Base-by-base conservation (phyloP, 768 basidiomycete species). In the Russula olivacea region DNA sequence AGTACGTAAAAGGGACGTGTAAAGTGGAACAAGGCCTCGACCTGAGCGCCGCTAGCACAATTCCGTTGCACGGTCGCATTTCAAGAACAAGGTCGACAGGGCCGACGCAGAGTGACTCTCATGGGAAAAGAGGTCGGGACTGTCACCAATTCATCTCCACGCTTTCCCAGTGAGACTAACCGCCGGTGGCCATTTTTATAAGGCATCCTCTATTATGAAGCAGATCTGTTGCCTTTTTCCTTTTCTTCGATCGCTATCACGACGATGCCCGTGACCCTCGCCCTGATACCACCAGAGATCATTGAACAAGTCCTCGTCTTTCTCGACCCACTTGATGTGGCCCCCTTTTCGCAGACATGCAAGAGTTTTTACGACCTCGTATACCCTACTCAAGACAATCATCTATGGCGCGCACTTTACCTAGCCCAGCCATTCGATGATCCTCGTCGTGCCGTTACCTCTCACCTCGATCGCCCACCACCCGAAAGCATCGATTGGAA, bases 321-420 rank as follows among this genome's bases (percentile, higher is more conserved):
- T n/a, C 78, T 81, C 63, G 83, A 87, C 68, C 88, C 88, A 4
- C 69, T 81, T 48, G 82, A 88, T 60, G 78, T 89, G 43, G 77
- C 87, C 1, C 61, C 70, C 23, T 67, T 81, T 43, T 75, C 86
- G 0, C 82, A 83, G 69, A 80, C 81, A 14, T 84, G 80, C 66
- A 74, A 72, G 4, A 64, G 69, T 17, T 74, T 81, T 55, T 72
- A 76, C 59, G 68, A 66, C 3, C 65, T 84, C 61, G 71, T 88
- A 25, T 85, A 86, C 67, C 57, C 71, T 48, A 65, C 76, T 2
- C 72, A 73, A 10, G 77, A 81, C 65, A 75, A 75, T 30, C 74
- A 81, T 53, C 73, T 88, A 41, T 91, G 89, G 89, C 79, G 85
- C 9, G 74, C 72, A 10, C 76, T 90, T 6, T 91, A 89, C 71